Conservation (phyloP, 2,329 filamentous ascomycete genomes). For the Diaporthe sp. region DNA sequence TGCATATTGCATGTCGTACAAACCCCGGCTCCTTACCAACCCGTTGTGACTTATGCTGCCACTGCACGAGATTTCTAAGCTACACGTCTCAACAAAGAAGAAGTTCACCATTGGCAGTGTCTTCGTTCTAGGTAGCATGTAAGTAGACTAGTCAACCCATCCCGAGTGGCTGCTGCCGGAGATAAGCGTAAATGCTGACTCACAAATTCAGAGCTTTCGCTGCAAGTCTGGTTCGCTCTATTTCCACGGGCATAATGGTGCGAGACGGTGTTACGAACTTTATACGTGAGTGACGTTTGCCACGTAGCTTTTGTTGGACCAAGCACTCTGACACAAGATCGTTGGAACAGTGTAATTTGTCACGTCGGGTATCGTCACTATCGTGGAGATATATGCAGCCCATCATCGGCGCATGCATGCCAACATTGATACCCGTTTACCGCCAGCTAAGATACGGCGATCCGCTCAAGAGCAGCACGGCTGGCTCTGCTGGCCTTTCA, state of each 20-base stretch:
- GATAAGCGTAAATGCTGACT: not conserved
- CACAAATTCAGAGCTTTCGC: not conserved
- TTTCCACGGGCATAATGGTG: not conserved
- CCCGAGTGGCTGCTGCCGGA: not conserved
- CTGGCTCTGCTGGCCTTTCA: not conserved
- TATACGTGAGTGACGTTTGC: not conserved
- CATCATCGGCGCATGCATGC: conserved; percentile 38
- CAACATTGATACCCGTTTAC: conserved; percentile 36
- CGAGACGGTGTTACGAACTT: not conserved
- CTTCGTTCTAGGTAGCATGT: conserved; percentile 4
- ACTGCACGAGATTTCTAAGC: not conserved
- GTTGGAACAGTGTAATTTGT: not conserved
- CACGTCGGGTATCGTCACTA: not conserved
- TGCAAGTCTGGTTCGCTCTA: not conserved
- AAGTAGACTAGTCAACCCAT: not conserved
- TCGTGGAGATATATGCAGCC: conserved; percentile 37
- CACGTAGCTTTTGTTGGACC: not conserved
- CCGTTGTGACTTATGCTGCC: not conserved
- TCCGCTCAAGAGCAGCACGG: not conserved
- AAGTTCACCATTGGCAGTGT: not conserved
- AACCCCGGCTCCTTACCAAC: too few relatives aligned
- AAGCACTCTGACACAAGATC: not conserved
- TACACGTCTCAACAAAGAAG: not conserved
- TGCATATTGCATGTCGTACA: too few relatives aligned
- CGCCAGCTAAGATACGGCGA: conserved; percentile 35